A percentile compares a stretch with the other conserved stretches of the same genome.
Evolutionary conservation across 1,139 yeast genomes (phyloP).

Genomic region (Yamadazyma songkhlaensis): DNA sequence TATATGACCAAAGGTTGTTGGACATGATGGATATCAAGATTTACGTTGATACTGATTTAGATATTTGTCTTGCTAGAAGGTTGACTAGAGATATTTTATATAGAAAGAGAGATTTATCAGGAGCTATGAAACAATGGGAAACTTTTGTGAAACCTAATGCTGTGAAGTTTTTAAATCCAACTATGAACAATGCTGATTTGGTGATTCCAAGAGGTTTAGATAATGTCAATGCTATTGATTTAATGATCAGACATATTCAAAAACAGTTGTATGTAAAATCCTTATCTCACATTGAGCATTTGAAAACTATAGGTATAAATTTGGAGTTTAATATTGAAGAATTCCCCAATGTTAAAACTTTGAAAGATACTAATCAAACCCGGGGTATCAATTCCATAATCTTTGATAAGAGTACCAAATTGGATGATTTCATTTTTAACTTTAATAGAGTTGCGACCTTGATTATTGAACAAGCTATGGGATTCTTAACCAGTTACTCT

Average conservation of each 20-base stretch:
- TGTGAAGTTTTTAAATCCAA: constrained; percentile 69
- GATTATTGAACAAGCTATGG: constrained; percentile 66
- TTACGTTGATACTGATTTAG: constrained; percentile 92
- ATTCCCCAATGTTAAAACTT: constrained; percentile 28
- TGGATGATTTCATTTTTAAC: constrained; percentile 82
- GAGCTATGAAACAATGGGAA: constrained; percentile 89
- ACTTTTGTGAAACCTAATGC: constrained; percentile 90
- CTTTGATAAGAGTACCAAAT: constrained; percentile 48
- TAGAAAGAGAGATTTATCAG: constrained; percentile 79
- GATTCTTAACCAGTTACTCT: constrained; percentile 32
- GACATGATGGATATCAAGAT: constrained; percentile 82
- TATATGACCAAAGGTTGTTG: constrained; percentile 67
- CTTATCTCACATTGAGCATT: constrained; percentile 56
- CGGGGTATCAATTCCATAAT: constrained; percentile 71
- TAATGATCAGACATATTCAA: constrained; percentile 76
- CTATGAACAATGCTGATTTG: constrained; percentile 79
- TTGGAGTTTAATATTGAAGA: constrained; percentile 28
- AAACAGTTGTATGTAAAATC: constrained; percentile 70
- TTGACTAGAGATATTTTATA: constrained; percentile 80
- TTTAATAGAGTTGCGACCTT: constrained; percentile 77
- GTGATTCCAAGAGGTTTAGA: constrained; percentile 88
- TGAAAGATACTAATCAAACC: constrained; percentile 67
- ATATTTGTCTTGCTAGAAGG: constrained; percentile 85
- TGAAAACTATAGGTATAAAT: constrained; percentile 52
- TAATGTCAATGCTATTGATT: constrained; percentile 71